Percentiles rank a stretch among this genome's conserved stretches.
phyloP scores from a whole-genome alignment of 2,329 filamentous ascomycete species.

The Ceratocystis variospora region DNA sequence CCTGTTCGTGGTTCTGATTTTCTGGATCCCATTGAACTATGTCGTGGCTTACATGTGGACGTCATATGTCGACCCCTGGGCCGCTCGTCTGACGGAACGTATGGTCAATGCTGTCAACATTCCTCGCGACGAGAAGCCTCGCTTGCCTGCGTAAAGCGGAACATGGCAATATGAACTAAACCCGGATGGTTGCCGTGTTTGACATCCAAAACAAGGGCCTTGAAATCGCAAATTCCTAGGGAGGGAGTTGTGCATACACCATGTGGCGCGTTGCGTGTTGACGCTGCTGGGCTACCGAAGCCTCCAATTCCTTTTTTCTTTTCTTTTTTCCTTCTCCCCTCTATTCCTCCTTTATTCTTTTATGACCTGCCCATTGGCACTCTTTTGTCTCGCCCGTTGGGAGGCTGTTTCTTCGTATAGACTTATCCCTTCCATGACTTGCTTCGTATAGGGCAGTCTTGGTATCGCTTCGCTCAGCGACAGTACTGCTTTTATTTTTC shows the following conservation, averaged over 20 bases:
- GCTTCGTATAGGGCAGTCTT: neutral
- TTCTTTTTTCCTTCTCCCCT: neutral
- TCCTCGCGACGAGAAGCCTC: constrained; percentile 15
- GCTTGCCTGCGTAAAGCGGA: constrained; percentile 11
- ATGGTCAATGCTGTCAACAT: constrained; percentile 21
- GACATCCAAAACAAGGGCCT: neutral
- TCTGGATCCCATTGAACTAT: constrained; percentile 37
- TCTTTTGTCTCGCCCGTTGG: neutral
- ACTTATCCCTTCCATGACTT: neutral
- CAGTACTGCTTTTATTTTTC: neutral
- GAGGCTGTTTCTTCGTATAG: neutral
- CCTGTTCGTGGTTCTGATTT: constrained; percentile 29
- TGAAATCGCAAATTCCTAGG: neutral
- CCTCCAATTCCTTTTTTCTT: neutral
- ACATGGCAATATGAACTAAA: neutral
- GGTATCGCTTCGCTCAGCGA: neutral
- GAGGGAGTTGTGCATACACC: neutral
- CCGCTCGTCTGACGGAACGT: constrained; percentile 31
- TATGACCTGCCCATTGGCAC: neutral
- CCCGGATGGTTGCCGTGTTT: neutral
- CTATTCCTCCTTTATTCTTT: neutral
- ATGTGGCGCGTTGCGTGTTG: neutral
- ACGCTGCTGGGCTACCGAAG: neutral
- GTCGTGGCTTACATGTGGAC: constrained; percentile 37
- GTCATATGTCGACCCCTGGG: constrained; percentile 40